phyloP scores from a whole-genome alignment of 129 eudicot genomes.

The Escallonia herrerae region DNA sequence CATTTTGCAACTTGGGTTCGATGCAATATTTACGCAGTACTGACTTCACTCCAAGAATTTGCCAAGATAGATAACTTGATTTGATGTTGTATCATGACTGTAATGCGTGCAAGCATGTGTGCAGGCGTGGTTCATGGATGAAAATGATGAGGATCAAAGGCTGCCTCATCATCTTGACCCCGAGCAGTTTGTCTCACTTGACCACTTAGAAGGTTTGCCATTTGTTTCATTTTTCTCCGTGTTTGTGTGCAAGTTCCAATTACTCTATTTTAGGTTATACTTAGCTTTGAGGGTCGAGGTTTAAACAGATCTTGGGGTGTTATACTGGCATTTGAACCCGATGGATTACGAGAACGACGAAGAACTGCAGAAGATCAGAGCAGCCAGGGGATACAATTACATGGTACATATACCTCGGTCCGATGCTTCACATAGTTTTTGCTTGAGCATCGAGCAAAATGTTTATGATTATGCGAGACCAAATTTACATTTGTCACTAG shows the following conservation, averaged over 20 bases:
- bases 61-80: neutral
- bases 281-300: neutral
- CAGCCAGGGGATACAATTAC: conserved; percentile 72
- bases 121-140: conserved; percentile 93
- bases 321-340: conserved; percentile 76
- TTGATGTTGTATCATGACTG: neutral
- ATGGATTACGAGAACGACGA: conserved; percentile 64
- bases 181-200: conserved; percentile 50
- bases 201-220: conserved; percentile 41
- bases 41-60: too few species aligned
- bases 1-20: too few species aligned
- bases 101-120: neutral
- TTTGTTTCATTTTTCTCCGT: neutral
- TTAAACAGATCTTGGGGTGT: conserved; percentile 59
- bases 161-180: conserved; percentile 75
- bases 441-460: too few species aligned
- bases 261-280: neutral
- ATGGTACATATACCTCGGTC: conserved; percentile 28
- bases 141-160: conserved; percentile 59
- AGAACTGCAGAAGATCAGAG: conserved; percentile 59
- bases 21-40: too few species aligned
- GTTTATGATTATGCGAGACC: too few species aligned
- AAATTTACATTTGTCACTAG: too few species aligned
- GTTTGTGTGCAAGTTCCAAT: neutral
- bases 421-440: too few species aligned